These are phyloP conservation scores for Sclerotinia sclerotiorum DNA, from an alignment of 2,329 filamentous ascomycete genomes.

Conservation along the genomic window DNA sequence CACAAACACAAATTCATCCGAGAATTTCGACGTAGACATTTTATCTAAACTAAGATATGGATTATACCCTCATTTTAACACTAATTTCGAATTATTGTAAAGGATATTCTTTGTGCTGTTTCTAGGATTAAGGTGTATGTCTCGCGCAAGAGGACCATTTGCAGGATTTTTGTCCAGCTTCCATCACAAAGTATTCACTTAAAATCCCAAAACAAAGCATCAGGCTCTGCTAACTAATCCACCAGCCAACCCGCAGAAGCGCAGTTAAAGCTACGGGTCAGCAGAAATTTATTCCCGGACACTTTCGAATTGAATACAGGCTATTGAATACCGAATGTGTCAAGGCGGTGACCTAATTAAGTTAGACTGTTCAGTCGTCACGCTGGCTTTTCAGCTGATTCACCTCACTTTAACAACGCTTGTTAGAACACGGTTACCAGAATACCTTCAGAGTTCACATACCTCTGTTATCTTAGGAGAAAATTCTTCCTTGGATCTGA, in stretches of 20 bases:
- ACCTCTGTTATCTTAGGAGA: accelerated
- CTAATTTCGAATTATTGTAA: too few species aligned
- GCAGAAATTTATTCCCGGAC: too few species aligned
- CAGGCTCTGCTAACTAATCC: neutral
- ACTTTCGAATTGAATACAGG: too few species aligned
- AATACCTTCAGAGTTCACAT: neutral
- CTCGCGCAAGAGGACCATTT: neutral
- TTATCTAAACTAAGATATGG: neutral
- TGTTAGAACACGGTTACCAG: neutral
- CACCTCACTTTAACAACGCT: too few species aligned
- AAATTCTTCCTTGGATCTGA: neutral
- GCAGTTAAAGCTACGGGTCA: too few species aligned
- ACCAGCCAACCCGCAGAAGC: too few species aligned
- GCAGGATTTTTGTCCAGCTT: neutral
- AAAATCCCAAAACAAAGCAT: neutral
- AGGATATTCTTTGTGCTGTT: neutral
- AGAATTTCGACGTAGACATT: neutral
- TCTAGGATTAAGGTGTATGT: neutral
- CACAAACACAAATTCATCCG: too few species aligned
- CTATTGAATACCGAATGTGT: too few species aligned
- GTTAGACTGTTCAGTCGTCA: too few species aligned
- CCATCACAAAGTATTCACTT: neutral
- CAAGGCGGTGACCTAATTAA: too few species aligned
- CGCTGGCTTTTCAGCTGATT: too few species aligned
- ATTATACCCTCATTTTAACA: too few species aligned